These are phyloP conservation scores for Zasmidium angulare DNA, from an alignment of 2,329 filamentous ascomycete genomes.

Conservation along the genomic window DNA sequence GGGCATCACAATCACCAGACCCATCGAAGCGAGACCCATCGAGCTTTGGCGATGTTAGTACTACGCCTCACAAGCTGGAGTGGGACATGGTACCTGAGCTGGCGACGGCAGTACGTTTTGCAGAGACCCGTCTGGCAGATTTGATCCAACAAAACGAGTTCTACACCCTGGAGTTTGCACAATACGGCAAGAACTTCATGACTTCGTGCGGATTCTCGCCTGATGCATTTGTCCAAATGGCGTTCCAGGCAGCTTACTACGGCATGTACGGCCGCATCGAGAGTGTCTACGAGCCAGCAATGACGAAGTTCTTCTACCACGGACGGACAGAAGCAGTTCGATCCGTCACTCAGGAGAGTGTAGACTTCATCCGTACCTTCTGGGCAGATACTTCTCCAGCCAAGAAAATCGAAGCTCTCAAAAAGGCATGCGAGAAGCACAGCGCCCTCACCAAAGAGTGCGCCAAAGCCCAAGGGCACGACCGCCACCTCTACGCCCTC, in stretches of 20 bases:
- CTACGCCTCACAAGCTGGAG: slow-evolving; percentile 91
- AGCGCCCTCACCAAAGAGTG: slow-evolving; percentile 77
- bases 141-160: slow-evolving; percentile 97
- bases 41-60: slow-evolving; percentile 90
- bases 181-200: slow-evolving; percentile 96
- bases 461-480: slow-evolving; percentile 85
- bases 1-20: slow-evolving; percentile 87
- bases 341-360: slow-evolving; percentile 76
- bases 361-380: slow-evolving; percentile 89
- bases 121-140: slow-evolving; percentile 90
- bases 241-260: slow-evolving; percentile 97
- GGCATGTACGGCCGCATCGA: slow-evolving; percentile 91
- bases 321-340: slow-evolving; percentile 93
- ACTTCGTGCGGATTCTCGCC: slow-evolving; percentile 95
- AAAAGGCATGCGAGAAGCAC: slow-evolving; percentile 80
- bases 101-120: slow-evolving; percentile 86
- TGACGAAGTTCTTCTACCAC: slow-evolving; percentile 94
- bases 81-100: slow-evolving; percentile 97
- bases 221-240: slow-evolving; percentile 98
- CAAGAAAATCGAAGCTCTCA: slow-evolving; percentile 81
- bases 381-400: slow-evolving; percentile 87
- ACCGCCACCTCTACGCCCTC: slow-evolving; percentile 89
- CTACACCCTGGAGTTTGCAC: slow-evolving; percentile 80
- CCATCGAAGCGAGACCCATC: slow-evolving; percentile 87
- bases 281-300: slow-evolving; percentile 95